A percentile compares a stretch with the other conserved stretches of the same genome.
These are phyloP conservation scores for Cichorium intybus DNA, from an alignment of 140 eudicot species.

Conservation along the genomic window DNA sequence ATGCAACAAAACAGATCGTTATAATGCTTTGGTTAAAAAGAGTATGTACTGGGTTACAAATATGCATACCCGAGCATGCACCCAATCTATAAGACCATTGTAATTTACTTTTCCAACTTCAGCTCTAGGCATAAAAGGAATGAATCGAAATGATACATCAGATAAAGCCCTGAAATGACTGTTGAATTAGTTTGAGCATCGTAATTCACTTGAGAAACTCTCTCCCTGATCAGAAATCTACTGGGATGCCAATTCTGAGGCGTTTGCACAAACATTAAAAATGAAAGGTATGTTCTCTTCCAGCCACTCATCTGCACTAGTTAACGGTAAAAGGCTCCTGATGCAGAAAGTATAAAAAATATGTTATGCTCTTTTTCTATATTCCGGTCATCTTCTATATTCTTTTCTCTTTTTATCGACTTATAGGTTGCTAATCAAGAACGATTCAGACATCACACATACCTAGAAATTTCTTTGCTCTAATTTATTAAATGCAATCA, in stretches of 20 bases:
- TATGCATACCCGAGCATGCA: conserved; percentile 7
- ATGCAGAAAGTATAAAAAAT: neutral
- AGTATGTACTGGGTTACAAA: neutral
- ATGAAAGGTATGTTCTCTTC: neutral
- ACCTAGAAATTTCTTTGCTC: neutral
- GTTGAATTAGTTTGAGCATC: conserved; percentile 19
- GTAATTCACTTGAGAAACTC: neutral
- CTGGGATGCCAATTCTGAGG: conserved; percentile 22
- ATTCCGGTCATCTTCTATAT: neutral
- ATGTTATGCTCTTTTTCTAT: neutral
- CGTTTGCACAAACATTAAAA: neutral
- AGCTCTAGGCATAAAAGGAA: conserved; percentile 1
- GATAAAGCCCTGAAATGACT: conserved; percentile 13
- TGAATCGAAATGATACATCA: conserved; percentile 3
- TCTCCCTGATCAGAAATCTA: neutral
- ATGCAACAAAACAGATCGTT: too few species aligned
- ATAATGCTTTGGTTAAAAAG: too few species aligned
- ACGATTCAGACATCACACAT: neutral
- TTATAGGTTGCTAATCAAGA: neutral
- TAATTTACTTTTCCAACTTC: neutral
- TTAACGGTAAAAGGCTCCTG: neutral
- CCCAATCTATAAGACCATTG: conserved; percentile 18
- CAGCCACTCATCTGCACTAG: conserved; percentile 5
- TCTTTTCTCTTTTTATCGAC: neutral
- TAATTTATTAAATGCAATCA: neutral